A percentile compares a stretch with the other conserved stretches of the same genome.
Evolutionary conservation across 305 asterid species (phyloP).

Genomic region (Salvia sclarea): DNA sequence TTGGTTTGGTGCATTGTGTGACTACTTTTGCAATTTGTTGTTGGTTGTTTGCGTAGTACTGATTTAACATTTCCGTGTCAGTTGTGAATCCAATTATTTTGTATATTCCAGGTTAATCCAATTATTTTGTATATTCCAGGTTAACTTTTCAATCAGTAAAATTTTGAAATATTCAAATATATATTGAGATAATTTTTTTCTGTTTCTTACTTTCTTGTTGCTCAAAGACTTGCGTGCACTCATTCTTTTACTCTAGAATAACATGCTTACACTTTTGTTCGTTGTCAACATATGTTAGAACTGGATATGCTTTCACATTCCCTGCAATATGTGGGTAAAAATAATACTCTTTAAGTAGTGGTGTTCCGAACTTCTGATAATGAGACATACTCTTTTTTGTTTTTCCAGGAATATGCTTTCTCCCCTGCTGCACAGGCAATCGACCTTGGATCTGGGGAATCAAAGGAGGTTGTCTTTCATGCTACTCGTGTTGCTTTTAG

Average conservation of each 20-base stretch:
- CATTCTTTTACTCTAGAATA: constrained; percentile 18
- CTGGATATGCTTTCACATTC: constrained; percentile 25
- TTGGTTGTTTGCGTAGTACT: constrained; percentile 12
- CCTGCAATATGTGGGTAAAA: constrained; percentile 17
- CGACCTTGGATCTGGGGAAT: constrained; percentile 91
- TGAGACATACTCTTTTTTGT: constrained; percentile 32
- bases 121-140: not conserved
- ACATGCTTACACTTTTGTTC: constrained; percentile 19
- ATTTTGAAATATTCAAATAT: constrained; percentile 22
- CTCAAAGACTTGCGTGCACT: constrained; percentile 8
- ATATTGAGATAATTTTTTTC: constrained; percentile 8
- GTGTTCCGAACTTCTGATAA: constrained; percentile 16
- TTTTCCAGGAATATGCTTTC: constrained; percentile 86
- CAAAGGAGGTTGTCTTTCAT: constrained; percentile 73
- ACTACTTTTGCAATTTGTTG: constrained; percentile 12
- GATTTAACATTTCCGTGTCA: constrained; percentile 18
- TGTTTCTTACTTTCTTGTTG: constrained; percentile 21
- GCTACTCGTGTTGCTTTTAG: constrained; percentile 96
- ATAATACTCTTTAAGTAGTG: constrained; percentile 21
- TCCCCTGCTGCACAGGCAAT: constrained; percentile 90
- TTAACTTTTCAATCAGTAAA: constrained; percentile 5
- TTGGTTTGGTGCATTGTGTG: not conserved
- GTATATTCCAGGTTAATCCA: constrained; percentile 4
- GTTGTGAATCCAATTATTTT: not conserved
- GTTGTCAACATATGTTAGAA: constrained; percentile 17